Base-by-base conservation (phyloP, 2,329 filamentous ascomycete genomes). In the Phaeomoniella chlamydospora region DNA sequence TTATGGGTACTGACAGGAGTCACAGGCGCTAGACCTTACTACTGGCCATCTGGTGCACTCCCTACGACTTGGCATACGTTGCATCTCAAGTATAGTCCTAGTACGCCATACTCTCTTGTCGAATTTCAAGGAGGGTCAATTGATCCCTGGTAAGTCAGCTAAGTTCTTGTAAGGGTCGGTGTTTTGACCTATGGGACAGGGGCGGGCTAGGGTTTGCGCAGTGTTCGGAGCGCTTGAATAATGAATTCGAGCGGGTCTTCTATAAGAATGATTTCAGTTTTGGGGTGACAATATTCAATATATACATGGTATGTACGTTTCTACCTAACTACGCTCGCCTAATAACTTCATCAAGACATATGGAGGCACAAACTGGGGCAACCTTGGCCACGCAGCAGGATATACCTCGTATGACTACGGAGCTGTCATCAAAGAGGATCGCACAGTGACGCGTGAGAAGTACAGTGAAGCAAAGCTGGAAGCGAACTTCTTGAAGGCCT, bases 331-430 rank as follows among this genome's bases (percentile, higher is more conserved):
- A 14, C 9, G 30, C 15, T 6, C 6, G 6, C 6, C 30, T 32
- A 15, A 32, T 32, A 17, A 17, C 9, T 10, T 32, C 22, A n/a
- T 29, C 6, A 6, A 32, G 30, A 74, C 75, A 49, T 44, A 54
- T 44, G 83, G 83, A 10, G 83, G 82, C 4, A 87, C 82, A 0
- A 90, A 88, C 50, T 88, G 82, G 83, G 82, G 82, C 0, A 87
- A 85, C 42, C 55, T 84, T 4, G 79, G 81, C 0, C 74, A 84
- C 44, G 67, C 66, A 0, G 71, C 72, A 33, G 69, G 74, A 40
- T 73, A 72, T 45, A 66, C 64, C 0, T 68, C 63, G 3, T 77
- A 77, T 46, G 72, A 77, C 45, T 77, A 75, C 45, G 68, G 70
- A 4, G 64, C 74, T 4, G 61, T 66, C 4, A 83, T 88, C 36